A percentile compares a stretch with the other conserved stretches of the same genome.
phyloP scores from a whole-genome alignment of 2,329 filamentous ascomycete species.

The Oidium heveae region DNA sequence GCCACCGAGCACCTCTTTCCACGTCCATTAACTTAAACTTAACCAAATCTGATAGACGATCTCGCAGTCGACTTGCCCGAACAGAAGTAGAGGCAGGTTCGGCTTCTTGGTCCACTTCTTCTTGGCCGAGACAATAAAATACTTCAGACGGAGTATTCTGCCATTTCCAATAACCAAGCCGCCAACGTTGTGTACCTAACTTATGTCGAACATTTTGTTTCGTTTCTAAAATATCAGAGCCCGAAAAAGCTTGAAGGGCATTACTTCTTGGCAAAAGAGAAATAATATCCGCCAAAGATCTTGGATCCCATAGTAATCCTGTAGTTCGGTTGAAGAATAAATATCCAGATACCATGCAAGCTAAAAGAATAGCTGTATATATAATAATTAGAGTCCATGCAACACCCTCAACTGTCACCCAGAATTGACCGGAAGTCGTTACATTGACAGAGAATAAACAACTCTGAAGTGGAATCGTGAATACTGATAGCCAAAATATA shows the following conservation, averaged over 20 bases:
- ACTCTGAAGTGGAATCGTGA: constrained; percentile 61
- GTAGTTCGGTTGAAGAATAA: constrained; percentile 42
- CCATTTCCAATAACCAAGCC: constrained; percentile 69
- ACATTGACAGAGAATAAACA: constrained; percentile 43
- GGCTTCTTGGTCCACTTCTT: constrained; percentile 24
- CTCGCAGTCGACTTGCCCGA: constrained; percentile 22
- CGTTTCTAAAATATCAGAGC: constrained; percentile 33
- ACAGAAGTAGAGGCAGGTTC: constrained; percentile 24
- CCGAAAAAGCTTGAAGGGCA: constrained; percentile 44
- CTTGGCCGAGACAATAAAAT: constrained; percentile 60
- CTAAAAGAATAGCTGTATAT: constrained; percentile 40
- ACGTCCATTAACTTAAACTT: constrained; percentile 2
- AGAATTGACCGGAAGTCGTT: constrained; percentile 39
- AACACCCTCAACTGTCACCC: constrained; percentile 54
- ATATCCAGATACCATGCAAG: constrained; percentile 30
- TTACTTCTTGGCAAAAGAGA: constrained; percentile 61
- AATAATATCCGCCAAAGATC: constrained; percentile 58
- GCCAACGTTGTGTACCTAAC: constrained; percentile 33
- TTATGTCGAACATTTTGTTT: constrained; percentile 26
- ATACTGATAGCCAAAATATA: constrained; percentile 42
- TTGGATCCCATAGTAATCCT: constrained; percentile 64
- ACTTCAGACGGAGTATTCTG: constrained; percentile 34
- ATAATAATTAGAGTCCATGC: constrained; percentile 55
- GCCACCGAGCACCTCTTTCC: constrained; percentile 7
- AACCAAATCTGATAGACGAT: constrained; percentile 9